Evolutionary conservation across 768 basidiomycete species (phyloP).

Genomic region (Crucibulum laeve): DNA sequence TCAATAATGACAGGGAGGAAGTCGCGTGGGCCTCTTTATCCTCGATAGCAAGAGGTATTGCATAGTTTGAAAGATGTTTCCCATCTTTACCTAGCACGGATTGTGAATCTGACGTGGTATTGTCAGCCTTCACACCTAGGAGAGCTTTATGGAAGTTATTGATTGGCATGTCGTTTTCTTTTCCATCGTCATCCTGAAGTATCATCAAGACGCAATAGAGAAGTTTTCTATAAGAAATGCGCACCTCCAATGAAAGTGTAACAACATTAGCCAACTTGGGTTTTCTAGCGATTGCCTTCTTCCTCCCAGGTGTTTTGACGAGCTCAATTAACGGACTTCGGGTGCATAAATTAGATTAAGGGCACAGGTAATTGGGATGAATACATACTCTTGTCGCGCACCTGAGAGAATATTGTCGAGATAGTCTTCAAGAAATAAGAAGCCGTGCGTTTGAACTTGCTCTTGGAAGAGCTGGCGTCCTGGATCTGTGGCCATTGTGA

Average conservation of each 20-base stretch:
- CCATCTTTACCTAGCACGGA: too few species aligned
- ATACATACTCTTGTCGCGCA: constrained; percentile 58
- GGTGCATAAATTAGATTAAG: constrained; percentile 1
- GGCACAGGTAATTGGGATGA: background rate
- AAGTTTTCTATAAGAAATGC: constrained; percentile 1
- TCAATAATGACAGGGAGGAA: too few species aligned
- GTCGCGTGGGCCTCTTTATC: too few species aligned
- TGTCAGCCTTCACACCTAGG: constrained; percentile 23
- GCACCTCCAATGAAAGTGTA: constrained; percentile 43
- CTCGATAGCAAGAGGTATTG: too few species aligned
- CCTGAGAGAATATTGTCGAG: constrained; percentile 68
- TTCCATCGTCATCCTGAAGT: constrained; percentile 27
- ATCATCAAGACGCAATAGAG: background rate
- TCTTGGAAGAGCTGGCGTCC: constrained; percentile 68
- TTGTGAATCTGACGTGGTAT: constrained; percentile 2
- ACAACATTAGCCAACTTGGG: constrained; percentile 40
- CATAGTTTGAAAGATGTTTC: too few species aligned
- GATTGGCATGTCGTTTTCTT: constrained; percentile 37
- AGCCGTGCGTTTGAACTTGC: constrained; percentile 71
- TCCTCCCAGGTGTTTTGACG: constrained; percentile 80
- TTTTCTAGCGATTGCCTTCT: constrained; percentile 50
- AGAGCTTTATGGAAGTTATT: constrained; percentile 46
- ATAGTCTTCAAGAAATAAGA: constrained; percentile 77
- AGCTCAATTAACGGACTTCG: constrained; percentile 70
- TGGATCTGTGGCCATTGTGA: constrained; percentile 68